Evolutionary conservation across 768 basidiomycete species (phyloP).

Genomic region (Mycena venus): DNA sequence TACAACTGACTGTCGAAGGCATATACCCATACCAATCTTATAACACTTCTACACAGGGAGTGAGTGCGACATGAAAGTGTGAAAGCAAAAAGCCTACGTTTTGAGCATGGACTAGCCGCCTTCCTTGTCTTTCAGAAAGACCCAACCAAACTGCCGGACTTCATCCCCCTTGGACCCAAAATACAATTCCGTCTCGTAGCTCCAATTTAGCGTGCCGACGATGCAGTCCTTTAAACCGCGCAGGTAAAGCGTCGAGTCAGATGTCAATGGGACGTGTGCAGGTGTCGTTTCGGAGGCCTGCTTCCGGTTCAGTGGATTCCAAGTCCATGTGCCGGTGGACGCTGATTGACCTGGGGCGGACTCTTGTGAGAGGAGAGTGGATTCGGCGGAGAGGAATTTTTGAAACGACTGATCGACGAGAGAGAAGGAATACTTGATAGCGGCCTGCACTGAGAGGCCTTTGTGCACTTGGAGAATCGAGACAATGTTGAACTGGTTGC

Average conservation of each 20-base stretch:
- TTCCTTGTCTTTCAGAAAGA: conserved; percentile 17
- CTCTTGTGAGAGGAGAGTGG: conserved; percentile 27
- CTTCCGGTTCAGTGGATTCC: conserved; percentile 30
- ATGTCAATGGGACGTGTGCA: background rate
- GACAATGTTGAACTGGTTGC: conserved; percentile 61
- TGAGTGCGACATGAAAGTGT: background rate
- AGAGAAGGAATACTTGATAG: conserved; percentile 56
- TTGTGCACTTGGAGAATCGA: conserved; percentile 60
- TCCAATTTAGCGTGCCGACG: conserved; percentile 53
- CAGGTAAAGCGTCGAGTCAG: conserved; percentile 50
- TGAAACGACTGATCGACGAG: conserved; percentile 54
- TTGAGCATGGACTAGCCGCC: too few species aligned
- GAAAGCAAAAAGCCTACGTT: background rate
- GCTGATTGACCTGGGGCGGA: background rate
- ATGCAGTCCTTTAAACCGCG: conserved; percentile 69
- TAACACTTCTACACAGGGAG: background rate
- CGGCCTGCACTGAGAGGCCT: conserved; percentile 62
- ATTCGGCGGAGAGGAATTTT: conserved; percentile 48
- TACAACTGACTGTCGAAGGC: too few species aligned
- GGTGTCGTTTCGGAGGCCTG: background rate
- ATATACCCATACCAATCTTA: too few species aligned
- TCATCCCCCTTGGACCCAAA: conserved; percentile 32
- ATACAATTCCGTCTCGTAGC: conserved; percentile 31
- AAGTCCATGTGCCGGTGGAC: conserved; percentile 29
- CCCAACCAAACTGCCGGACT: conserved; percentile 29